phyloP scores from a whole-genome alignment of 2,329 filamentous ascomycete species.

The Xylariaceae sp. region DNA sequence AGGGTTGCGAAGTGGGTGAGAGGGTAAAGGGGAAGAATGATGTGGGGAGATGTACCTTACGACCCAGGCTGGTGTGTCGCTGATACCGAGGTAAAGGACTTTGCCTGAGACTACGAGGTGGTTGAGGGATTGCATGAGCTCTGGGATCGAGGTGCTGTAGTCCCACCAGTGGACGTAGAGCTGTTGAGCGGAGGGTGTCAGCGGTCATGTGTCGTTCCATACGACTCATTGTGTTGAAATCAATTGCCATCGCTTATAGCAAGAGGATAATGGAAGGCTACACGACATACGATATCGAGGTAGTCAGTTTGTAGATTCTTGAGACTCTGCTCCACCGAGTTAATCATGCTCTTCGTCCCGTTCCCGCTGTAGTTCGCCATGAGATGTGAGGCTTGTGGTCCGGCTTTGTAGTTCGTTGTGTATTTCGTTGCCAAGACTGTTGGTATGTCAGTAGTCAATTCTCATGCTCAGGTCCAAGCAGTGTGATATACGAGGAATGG shows the following conservation, averaged over 20 bases:
- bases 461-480: neutral
- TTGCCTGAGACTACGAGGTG: constrained; percentile 56
- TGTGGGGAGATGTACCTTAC: constrained; percentile 45
- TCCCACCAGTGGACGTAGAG: constrained; percentile 65
- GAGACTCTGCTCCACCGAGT: constrained; percentile 51
- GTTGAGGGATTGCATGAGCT: constrained; percentile 66
- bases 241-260: neutral
- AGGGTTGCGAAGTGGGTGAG: neutral
- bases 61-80: constrained; percentile 66
- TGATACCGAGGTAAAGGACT: constrained; percentile 63
- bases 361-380: constrained; percentile 55
- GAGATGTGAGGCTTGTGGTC: constrained; percentile 36
- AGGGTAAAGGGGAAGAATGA: neutral
- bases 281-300: constrained; percentile 54
- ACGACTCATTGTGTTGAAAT: neutral
- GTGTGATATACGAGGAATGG: too few species aligned
- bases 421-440: constrained; percentile 66
- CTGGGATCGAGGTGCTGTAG: constrained; percentile 56
- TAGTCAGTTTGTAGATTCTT: constrained; percentile 62
- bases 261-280: constrained; percentile 1
- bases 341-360: constrained; percentile 55
- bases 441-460: neutral
- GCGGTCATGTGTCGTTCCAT: too few species aligned
- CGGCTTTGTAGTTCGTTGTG: constrained; percentile 52
- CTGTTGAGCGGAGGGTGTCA: constrained; percentile 11